phyloP scores from a whole-genome alignment of 106 monocot genomes.

The Phalaenopsis aphrodite region DNA sequence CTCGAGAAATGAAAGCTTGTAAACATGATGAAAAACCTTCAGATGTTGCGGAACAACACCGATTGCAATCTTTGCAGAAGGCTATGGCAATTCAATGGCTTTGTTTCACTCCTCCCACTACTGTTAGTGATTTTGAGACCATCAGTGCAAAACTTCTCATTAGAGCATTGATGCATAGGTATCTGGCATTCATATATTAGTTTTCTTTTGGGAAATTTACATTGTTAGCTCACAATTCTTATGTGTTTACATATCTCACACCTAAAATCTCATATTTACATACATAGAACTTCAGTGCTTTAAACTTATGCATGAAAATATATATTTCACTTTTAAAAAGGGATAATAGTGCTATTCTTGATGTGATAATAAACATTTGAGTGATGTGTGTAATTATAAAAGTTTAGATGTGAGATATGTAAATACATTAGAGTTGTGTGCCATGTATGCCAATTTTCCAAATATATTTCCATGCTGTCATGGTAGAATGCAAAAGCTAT shows the following conservation, averaged over 20 bases:
- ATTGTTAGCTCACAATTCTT: too few relatives aligned
- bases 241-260: too few relatives aligned
- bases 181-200: neutral
- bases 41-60: slow-evolving; percentile 78
- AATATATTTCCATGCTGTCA: neutral
- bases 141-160: slow-evolving; percentile 82
- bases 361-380: too few relatives aligned
- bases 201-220: neutral
- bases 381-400: too few relatives aligned
- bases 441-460: too few relatives aligned
- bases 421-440: too few relatives aligned
- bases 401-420: too few relatives aligned
- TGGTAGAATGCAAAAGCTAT: neutral
- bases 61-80: slow-evolving; percentile 80
- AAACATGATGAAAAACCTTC: slow-evolving; percentile 41
- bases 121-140: slow-evolving; percentile 49
- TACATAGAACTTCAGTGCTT: too few relatives aligned
- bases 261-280: too few relatives aligned
- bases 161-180: slow-evolving; percentile 87
- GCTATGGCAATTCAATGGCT: slow-evolving; percentile 97
- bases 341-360: too few relatives aligned
- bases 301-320: too few relatives aligned
- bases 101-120: slow-evolving; percentile 93
- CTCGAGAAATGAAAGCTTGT: slow-evolving; percentile 49
- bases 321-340: too few relatives aligned